phyloP scores from a whole-genome alignment of 2,329 filamentous ascomycete species.

The Bipolaris bicolor region DNA sequence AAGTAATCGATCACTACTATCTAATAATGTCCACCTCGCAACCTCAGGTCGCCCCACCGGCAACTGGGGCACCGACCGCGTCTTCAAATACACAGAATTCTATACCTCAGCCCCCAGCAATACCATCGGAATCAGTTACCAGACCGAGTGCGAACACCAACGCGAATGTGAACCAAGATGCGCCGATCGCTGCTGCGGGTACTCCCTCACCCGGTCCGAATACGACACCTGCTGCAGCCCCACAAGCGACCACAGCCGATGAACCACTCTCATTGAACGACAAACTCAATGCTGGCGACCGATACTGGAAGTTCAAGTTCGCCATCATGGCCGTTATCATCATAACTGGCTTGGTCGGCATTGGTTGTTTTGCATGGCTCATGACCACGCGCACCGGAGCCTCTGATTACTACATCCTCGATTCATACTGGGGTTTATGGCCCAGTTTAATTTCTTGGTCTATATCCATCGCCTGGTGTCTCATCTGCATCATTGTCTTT shows the following conservation, averaged over 20 bases:
- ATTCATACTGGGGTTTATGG: constrained; percentile 21
- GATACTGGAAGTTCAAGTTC: constrained; percentile 43
- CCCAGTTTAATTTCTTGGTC: constrained; percentile 40
- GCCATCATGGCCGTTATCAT: constrained; percentile 29
- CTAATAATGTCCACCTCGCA: constrained; percentile 22
- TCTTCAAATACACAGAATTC: not conserved
- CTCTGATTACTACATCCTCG: constrained; percentile 17
- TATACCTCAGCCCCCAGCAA: not conserved
- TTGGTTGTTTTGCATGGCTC: constrained; percentile 39
- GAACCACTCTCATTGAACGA: constrained; percentile 27
- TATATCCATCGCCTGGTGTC: constrained; percentile 40
- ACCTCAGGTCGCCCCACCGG: constrained; percentile 6
- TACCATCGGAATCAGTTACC: constrained; percentile 5
- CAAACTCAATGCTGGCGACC: constrained; percentile 36
- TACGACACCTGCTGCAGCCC: not conserved
- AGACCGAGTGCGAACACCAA: constrained; percentile 1
- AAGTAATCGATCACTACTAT: not conserved
- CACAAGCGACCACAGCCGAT: constrained; percentile 10
- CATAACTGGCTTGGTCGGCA: constrained; percentile 38
- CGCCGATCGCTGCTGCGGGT: constrained; percentile 8
- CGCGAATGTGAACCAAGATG: not conserved
- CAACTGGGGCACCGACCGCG: not conserved
- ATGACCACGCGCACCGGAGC: constrained; percentile 6
- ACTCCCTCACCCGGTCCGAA: constrained; percentile 8
- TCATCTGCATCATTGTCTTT: constrained; percentile 34